Percentiles rank a stretch among this genome's conserved stretches.
Conservation (phyloP, 2,329 filamentous ascomycete genomes). For the Botryosphaeria dothidea region DNA sequence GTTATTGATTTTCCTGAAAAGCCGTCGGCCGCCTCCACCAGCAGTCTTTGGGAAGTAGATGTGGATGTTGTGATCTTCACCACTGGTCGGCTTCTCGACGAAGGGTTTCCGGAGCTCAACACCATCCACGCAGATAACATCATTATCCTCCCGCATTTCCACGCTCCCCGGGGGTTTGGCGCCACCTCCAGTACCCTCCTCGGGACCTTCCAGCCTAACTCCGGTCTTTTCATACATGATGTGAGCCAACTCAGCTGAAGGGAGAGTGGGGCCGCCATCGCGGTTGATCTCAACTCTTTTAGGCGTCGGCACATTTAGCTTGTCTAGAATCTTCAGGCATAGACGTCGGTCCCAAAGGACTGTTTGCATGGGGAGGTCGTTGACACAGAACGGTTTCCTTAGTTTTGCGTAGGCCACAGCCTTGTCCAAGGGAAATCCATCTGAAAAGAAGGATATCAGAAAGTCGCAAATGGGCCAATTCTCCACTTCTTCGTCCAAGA, state of each 20-base stretch:
- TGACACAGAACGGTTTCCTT: slow-evolving; percentile 94
- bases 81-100: slow-evolving; percentile 97
- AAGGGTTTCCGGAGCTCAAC: slow-evolving; percentile 84
- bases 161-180: slow-evolving; percentile 64
- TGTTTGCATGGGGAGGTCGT: slow-evolving; percentile 96
- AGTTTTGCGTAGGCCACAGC: slow-evolving; percentile 93
- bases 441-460: slow-evolving; percentile 96
- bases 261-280: slow-evolving; percentile 80
- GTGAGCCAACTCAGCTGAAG: slow-evolving; percentile 77
- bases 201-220: slow-evolving; percentile 69
- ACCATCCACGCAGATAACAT: slow-evolving; percentile 86
- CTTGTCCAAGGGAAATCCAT: slow-evolving; percentile 95
- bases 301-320: slow-evolving; percentile 86
- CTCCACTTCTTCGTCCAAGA: slow-evolving; percentile 92
- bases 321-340: slow-evolving; percentile 84
- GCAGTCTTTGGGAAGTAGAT: slow-evolving; percentile 91
- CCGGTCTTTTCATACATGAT: slow-evolving; percentile 80
- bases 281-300: slow-evolving; percentile 86
- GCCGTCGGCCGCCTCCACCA: slow-evolving; percentile 83
- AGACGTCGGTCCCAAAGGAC: slow-evolving; percentile 93
- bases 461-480: slow-evolving; percentile 98
- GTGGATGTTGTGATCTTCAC: slow-evolving; percentile 97
- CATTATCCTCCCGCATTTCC: slow-evolving; percentile 85
- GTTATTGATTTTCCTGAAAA: slow-evolving; percentile 97
- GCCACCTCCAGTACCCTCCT: slow-evolving; percentile 65